Percentiles rank a stretch among this genome's conserved stretches.
phyloP scores from a whole-genome alignment of 2,329 filamentous ascomycete genomes.

The Phyllosticta citriasiana region DNA sequence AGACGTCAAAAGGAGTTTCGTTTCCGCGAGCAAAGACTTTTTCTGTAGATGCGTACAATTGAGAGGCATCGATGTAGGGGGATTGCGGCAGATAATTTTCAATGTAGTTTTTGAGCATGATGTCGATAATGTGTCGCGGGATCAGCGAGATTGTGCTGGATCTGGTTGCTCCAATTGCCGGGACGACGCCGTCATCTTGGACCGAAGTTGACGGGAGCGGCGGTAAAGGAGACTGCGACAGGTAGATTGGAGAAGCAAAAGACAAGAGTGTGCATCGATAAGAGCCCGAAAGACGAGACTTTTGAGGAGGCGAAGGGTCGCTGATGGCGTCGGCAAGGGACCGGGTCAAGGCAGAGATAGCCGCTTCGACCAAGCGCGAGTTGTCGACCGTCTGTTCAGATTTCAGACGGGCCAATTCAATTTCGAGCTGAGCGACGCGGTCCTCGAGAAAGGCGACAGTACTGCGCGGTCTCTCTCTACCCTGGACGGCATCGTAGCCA shows the following conservation, averaged over 20 bases:
- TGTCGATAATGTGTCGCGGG: conserved; percentile 8
- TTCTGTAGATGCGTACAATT: conserved; percentile 1
- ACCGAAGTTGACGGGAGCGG: neutral
- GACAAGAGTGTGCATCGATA: neutral
- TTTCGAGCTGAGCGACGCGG: conserved; percentile 8
- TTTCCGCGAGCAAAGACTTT: neutral
- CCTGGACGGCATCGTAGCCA: conserved; percentile 8
- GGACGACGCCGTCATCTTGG: neutral
- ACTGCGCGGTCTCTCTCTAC: conserved; percentile 7
- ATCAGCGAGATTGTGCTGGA: conserved; percentile 8
- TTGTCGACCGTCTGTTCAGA: conserved; percentile 4
- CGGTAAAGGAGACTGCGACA: neutral
- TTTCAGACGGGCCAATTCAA: conserved; percentile 3
- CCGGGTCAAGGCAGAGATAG: conserved; percentile 1
- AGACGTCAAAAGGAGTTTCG: conserved; percentile 3
- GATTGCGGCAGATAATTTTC: conserved; percentile 6
- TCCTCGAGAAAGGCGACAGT: conserved; percentile 8
- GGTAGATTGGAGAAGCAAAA: conserved; percentile 1
- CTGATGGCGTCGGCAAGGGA: neutral
- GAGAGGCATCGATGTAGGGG: conserved; percentile 1
- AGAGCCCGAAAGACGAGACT: neutral
- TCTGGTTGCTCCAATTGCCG: neutral
- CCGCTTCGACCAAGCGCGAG: neutral
- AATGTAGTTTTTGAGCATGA: conserved; percentile 9
- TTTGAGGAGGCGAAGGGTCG: neutral